Base-by-base conservation (phyloP, 1,139 yeast species). In the Diutina mesorugosa region DNA sequence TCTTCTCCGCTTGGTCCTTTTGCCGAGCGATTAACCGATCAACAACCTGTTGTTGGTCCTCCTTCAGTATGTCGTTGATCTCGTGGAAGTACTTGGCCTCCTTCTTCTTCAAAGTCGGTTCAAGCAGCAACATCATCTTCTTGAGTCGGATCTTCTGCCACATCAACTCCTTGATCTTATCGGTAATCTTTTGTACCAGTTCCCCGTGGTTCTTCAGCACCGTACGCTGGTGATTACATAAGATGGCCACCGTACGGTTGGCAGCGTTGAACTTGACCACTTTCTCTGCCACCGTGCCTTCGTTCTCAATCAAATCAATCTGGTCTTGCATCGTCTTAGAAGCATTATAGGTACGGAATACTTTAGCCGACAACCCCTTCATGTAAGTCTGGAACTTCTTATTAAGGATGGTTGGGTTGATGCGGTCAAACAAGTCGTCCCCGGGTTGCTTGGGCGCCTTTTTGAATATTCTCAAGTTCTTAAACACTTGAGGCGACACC, bases 271-370 rank as follows among this genome's bases (percentile, higher is more conserved):
- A 91, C 61, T 82, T 84, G 57, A 90, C 85, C 56, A 90, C 85
- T 66, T 90, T 91, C 67, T 91, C 97, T 18, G 87, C 85, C 14
- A 90, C 87, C 0, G 96, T 84, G 46, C 97, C 97, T 66, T 83
- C 87, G 66, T 89, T 86, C 26, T 84, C 79, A 61, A 91, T 90
- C 65, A 84, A 72, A 67, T 89, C 96, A 59, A 91, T 69, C 69
- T 90, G 97, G 66, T 90, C 95, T 71, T 91, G 97, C 97, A 91
- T 90, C 2, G 97, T 90, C 67, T 89, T 88, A 1, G 97, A 88
- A 0, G 98, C 98, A 72, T 91, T 91, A 68, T 89, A 93, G 0
- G 98, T 91, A 83, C 98, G 95, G 78, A 93, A 93, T 26, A 90
- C 97, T 69, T 91, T 91, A 10, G 99, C 98, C 0, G 97, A 90